Evolutionary conservation across 164 flowering plant species (phyloP).

Genomic region (Umbilicus rupestris): DNA sequence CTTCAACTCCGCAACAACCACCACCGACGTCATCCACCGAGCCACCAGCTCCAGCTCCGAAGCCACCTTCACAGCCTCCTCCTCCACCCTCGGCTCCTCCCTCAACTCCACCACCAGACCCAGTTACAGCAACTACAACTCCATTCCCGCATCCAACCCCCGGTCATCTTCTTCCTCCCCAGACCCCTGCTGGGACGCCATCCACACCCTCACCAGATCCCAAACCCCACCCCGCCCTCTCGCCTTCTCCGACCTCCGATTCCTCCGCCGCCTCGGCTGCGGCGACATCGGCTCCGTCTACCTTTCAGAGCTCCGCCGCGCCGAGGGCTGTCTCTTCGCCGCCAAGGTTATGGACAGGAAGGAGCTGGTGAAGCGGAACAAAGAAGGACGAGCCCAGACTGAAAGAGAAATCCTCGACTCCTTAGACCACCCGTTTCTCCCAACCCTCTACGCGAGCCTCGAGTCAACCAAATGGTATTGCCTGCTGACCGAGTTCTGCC

Average conservation of each 20-base stretch:
- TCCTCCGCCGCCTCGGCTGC: constrained; percentile 56
- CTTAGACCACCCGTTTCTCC: constrained; percentile 71
- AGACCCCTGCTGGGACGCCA: constrained; percentile 31
- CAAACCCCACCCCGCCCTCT: constrained; percentile 7
- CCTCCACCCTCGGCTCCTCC: constrained; percentile 16
- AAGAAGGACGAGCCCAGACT: constrained; percentile 48
- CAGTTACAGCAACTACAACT: constrained; percentile 15
- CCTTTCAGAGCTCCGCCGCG: constrained; percentile 40
- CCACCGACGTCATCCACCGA: constrained; percentile 19
- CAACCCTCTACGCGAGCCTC: constrained; percentile 50
- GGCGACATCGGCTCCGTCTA: constrained; percentile 85
- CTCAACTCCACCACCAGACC: constrained; percentile 15
- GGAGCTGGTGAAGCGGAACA: constrained; percentile 43
- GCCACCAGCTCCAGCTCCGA: constrained; percentile 47
- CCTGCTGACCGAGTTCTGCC: constrained; percentile 71
- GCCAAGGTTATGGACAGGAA: constrained; percentile 74
- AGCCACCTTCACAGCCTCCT: constrained; percentile 27
- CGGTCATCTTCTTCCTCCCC: constrained; percentile 10
- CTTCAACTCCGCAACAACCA: constrained; percentile 47
- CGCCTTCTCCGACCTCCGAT: constrained; percentile 41
- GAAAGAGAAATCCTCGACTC: constrained; percentile 55
- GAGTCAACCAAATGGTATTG: constrained; percentile 50
- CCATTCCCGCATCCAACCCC: neutral
- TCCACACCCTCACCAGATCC: constrained; percentile 21
- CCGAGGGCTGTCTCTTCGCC: constrained; percentile 34